A percentile compares a stretch with the other conserved stretches of the same genome.
These are phyloP conservation scores for Coemansia sp. DNA, from an alignment of 192 early-diverging fungal species.

Conservation along the genomic window DNA sequence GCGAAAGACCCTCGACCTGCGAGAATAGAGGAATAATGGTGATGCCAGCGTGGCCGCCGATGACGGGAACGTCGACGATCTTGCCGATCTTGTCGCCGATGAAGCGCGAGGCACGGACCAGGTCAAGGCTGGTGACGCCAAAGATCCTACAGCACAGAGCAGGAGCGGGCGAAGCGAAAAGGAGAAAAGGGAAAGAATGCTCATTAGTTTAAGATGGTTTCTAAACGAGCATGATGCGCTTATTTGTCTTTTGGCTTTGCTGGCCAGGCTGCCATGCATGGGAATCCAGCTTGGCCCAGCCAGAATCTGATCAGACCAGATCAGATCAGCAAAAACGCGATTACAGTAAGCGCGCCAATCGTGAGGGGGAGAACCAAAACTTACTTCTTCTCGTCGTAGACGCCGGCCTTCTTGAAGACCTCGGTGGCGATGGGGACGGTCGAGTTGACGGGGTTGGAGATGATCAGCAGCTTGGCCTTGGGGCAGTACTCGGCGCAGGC, in stretches of 20 bases:
- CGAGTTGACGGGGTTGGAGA: constrained; percentile 96
- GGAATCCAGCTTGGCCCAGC: too few relatives aligned
- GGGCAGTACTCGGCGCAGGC: constrained; percentile 77
- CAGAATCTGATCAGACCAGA: too few relatives aligned
- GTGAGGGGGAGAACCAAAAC: too few relatives aligned
- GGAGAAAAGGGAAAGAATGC: neutral
- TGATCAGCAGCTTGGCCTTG: constrained; percentile 81
- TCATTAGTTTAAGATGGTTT: too few relatives aligned
- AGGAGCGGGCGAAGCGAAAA: neutral
- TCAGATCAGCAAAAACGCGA: too few relatives aligned
- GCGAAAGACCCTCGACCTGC: constrained; percentile 63
- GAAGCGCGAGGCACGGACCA: constrained; percentile 96
- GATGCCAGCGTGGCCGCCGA: constrained; percentile 96
- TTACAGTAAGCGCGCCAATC: constrained; percentile 14
- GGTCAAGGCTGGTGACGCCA: constrained; percentile 96
- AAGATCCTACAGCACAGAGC: constrained; percentile 67
- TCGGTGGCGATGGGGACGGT: constrained; percentile 93
- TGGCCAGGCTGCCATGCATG: too few relatives aligned
- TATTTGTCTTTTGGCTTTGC: neutral
- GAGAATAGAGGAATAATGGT: constrained; percentile 96
- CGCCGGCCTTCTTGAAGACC: constrained; percentile 80
- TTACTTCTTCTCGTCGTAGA: constrained; percentile 74
- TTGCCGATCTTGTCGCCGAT: constrained; percentile 75
- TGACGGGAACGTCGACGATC: constrained; percentile 76
- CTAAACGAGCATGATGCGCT: too few relatives aligned